Evolutionary conservation across 1,139 yeast species (phyloP).

Genomic region (Saccharomyces hybrid): DNA sequence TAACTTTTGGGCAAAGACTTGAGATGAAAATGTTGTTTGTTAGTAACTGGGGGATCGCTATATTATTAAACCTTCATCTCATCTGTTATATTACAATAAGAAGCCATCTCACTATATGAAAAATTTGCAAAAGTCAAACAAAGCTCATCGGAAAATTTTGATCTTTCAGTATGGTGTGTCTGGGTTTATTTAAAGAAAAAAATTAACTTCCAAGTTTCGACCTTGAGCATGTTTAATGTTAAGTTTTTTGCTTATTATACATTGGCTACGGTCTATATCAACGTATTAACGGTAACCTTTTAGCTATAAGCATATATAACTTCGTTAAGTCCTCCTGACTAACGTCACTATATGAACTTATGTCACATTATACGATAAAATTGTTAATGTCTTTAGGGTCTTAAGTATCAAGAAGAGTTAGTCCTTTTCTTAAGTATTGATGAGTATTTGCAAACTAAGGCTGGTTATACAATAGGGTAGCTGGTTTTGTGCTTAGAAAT

Average conservation of each 20-base stretch:
- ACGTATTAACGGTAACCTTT: too few species aligned
- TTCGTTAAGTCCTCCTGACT: not conserved
- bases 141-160: slow-evolving; percentile 12
- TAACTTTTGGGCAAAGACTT: not conserved
- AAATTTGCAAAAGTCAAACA: not conserved
- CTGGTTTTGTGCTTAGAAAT: not conserved
- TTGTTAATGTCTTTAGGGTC: not conserved
- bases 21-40: not conserved
- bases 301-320: too few species aligned
- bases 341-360: not conserved
- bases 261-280: too few species aligned
- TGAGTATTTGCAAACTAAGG: not conserved
- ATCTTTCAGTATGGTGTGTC: not conserved
- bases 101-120: not conserved
- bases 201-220: not conserved
- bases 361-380: not conserved
- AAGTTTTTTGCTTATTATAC: too few species aligned
- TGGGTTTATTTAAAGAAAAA: not conserved
- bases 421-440: not conserved
- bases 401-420: not conserved
- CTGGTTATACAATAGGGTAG: not conserved
- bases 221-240: not conserved
- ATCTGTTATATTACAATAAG: not conserved
- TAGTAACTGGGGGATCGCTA: not conserved
- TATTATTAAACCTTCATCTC: not conserved